Base-by-base conservation (phyloP, 306 rosid species). In the Purshia tridentata region DNA sequence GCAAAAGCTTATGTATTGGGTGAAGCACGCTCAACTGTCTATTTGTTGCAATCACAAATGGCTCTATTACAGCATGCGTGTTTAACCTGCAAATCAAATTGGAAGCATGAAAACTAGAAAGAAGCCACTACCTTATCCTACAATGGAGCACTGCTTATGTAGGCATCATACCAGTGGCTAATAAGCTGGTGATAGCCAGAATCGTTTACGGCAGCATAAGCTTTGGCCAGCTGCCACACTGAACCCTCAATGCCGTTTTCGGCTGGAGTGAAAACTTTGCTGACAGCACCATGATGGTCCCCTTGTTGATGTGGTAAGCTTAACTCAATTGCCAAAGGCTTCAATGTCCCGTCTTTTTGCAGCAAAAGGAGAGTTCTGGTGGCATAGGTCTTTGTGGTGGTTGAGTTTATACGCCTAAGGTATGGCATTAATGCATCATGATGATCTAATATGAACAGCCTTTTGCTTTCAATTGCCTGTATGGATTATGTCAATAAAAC, bases 301-400 rank as follows among this genome's bases (percentile, higher is more conserved):
- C 99, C 96, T 77, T 89, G 98, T 58, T 97, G 92, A 70, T 95
- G 97, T 0, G 99, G 98, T 70, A 91, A 81, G 85, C 99, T 91
- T 73, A 95, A 78, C 76, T 91, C 99, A 55, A 95, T 95, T 14
- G 96, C 98, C 57, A 95, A 47, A 1, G 98, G 98, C 82, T 84
- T 91, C 82, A 95, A 74, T 20, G 90, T 90, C 47, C 93, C 99
- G 1, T 89, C 86, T 45, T 90, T 88, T 87, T 88, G 84, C 37
- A 95, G 90, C 29, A 91, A 79, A 59, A 91, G 76, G 77, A 95
- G 70, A 7, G 99, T 95, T 83, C 99, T 78, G 9, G 90, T 73
- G 51, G 97, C 98, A 20, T 91, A 94, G 3, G 90, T 90, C 85
- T 86, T 91, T 6, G 98, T 89, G 55, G 84, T 39, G 0, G 99